Conservation (phyloP, 78 protist genomes). For the Emiliania huxleyi region DNA sequence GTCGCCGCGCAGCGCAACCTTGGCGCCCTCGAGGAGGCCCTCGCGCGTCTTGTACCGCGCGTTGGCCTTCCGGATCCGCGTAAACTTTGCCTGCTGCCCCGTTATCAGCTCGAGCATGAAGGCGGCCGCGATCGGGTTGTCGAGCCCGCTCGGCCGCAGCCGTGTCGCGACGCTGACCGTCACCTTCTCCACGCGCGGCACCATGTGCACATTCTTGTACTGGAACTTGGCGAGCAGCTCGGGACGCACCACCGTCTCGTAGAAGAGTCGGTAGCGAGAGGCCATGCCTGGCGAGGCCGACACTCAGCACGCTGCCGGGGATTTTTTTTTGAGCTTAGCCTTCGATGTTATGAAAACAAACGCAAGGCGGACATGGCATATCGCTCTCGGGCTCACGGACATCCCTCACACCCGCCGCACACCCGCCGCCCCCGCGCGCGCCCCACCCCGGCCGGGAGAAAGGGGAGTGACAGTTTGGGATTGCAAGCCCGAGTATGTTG, state of each 20-base stretch:
- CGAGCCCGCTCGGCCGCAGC: not conserved
- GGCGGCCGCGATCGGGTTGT: not conserved
- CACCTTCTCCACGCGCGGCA: not conserved
- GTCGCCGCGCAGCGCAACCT: not conserved
- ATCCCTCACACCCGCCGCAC: no score
- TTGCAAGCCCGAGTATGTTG: no score
- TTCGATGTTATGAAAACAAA: no score
- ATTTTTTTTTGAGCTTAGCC: no score
- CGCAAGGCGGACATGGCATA: no score
- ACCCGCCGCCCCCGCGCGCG: no score
- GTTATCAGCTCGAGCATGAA: not conserved
- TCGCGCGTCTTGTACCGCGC: not conserved
- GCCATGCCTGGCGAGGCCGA: no score
- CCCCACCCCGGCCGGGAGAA: no score
- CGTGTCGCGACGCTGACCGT: not conserved
- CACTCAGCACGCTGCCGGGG: no score
- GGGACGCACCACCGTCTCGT: not conserved
- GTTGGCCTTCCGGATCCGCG: not conserved
- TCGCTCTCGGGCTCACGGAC: no score
- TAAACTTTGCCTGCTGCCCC: not conserved
- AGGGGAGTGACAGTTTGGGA: no score
- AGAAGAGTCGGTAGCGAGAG: not conserved
- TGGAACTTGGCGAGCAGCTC: not conserved
- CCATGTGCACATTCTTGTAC: conserved; percentile 8
- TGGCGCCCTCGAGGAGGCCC: not conserved